Conservation (phyloP, 2,329 filamentous ascomycete genomes). For the Hypoxylon sp. region DNA sequence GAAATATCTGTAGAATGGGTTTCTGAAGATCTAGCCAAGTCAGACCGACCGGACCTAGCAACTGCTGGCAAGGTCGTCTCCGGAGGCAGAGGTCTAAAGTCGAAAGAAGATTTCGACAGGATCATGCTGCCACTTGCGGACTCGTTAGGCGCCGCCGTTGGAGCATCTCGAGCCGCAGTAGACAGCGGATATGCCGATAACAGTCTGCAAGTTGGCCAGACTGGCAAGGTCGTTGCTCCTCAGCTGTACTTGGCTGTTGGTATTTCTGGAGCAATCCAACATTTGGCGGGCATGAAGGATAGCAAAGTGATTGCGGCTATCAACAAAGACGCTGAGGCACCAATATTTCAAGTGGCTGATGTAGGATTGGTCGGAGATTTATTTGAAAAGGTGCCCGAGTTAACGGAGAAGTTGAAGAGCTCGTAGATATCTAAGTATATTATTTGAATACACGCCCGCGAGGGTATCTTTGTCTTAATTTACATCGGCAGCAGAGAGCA, state of each 20-base stretch:
- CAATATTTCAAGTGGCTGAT: constrained; percentile 98
- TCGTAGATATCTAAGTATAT: constrained; percentile 50
- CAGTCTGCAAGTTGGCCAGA: constrained; percentile 97
- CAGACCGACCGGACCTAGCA: constrained; percentile 91
- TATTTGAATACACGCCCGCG: constrained; percentile 44
- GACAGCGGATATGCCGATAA: constrained; percentile 99
- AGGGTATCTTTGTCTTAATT: constrained; percentile 52
- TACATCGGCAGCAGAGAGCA: constrained; percentile 65
- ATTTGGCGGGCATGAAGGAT: constrained; percentile 99
- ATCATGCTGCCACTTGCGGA: constrained; percentile 94
- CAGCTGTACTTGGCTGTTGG: constrained; percentile 95
- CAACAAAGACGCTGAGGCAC: constrained; percentile 97
- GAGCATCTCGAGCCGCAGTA: constrained; percentile 93
- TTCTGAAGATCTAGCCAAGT: constrained; percentile 92
- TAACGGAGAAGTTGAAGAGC: constrained; percentile 93
- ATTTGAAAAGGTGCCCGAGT: constrained; percentile 94
- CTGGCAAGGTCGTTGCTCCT: constrained; percentile 97
- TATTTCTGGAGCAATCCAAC: constrained; percentile 97
- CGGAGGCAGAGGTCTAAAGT: constrained; percentile 94
- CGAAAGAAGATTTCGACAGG: constrained; percentile 96
- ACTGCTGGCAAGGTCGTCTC: constrained; percentile 93
- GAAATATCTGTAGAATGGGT: constrained; percentile 87
- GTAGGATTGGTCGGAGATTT: constrained; percentile 95
- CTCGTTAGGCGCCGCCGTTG: constrained; percentile 92
- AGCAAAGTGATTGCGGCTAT: constrained; percentile 99